Base-by-base conservation (phyloP, 2,329 filamentous ascomycete genomes). In the Corniculantispora saksenae region DNA sequence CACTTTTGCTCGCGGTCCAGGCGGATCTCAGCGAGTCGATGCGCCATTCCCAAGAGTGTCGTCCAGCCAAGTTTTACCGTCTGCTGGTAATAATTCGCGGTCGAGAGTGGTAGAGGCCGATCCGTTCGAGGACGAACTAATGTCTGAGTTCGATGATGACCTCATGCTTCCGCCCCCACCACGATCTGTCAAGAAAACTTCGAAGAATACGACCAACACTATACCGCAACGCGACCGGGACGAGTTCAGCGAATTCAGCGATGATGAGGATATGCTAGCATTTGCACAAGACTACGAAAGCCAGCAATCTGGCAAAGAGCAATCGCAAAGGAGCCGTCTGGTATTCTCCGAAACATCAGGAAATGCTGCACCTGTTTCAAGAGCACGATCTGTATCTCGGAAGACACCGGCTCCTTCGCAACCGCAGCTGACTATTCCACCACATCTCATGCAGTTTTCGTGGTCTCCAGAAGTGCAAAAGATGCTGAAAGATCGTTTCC, bases 401-500 rank as follows among this genome's bases (percentile, higher is more conserved):
- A 80, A 72, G 45, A 43, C 53, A 5, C 8, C 25, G 19, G n/a
- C 45, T 19, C 25, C 40, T 32, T 35, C 45, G 25, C 72, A 72
- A 13, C 71, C 66, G 66, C 70, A 72, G 21, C 64, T 73, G n/a
- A 77, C 74, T 57, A 78, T 86, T 27, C 81, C 83, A 1, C 74
- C 81, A 1, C 80, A 84, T 61, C 75, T 86, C 70, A 90, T 91
- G 84, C 83, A 84, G 57, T 84, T 89, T 72, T 82, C 88, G 5
- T 99, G 96, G 95, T 97, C 94, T 19, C 83, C 86, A 51, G 94
- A 98, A 71, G 91, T 99, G 27, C 90, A 89, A 69, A 84, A 82
- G 62, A 91, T 89, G n/a, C 80, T 99, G 68, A 92, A 91, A 72
- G 89, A 94, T 70, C 85, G 89, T 3, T 99, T 99, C 73, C 86